Percentiles rank a stretch among this genome's conserved stretches.
Conservation (phyloP, 1,139 yeast genomes). For the Candida frijolesensis region DNA sequence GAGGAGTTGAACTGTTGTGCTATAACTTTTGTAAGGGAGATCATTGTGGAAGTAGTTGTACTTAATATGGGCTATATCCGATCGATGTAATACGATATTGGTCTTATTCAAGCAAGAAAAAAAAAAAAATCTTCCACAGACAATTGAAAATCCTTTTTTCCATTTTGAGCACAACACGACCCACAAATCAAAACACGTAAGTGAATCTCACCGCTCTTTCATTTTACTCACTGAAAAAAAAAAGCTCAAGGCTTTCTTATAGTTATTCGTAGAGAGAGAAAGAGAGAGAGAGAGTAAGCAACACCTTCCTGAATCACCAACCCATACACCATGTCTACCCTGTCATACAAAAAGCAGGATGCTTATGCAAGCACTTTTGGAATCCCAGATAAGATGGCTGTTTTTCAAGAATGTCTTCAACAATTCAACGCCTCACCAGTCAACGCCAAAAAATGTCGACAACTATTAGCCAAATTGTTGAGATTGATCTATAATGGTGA, state of each 20-base stretch:
- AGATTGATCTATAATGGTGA: constrained; percentile 82
- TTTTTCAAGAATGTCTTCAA: constrained; percentile 92
- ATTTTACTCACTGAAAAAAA: background rate
- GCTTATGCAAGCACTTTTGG: constrained; percentile 58
- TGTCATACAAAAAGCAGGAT: constrained; percentile 81
- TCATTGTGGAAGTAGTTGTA: constrained; percentile 2
- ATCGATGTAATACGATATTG: background rate
- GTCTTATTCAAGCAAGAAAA: background rate
- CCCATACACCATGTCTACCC: constrained; percentile 62
- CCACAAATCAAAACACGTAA: constrained; percentile 7
- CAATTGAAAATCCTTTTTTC: background rate
- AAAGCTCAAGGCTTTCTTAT: background rate
- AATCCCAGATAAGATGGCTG: constrained; percentile 92
- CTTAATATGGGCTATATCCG: background rate
- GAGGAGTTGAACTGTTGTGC: constrained; percentile 12
- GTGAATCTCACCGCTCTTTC: constrained; percentile 3
- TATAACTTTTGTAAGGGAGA: constrained; percentile 9
- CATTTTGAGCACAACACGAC: background rate
- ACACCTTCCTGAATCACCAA: background rate
- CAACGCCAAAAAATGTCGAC: constrained; percentile 84
- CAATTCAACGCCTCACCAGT: constrained; percentile 93
- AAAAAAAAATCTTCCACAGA: background rate
- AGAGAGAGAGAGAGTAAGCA: too few relatives aligned
- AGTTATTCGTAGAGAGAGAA: too few relatives aligned
- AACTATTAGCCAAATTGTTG: constrained; percentile 70